Conservation (phyloP, 2,329 filamentous ascomycete genomes). For the Talaromyces sp. region DNA sequence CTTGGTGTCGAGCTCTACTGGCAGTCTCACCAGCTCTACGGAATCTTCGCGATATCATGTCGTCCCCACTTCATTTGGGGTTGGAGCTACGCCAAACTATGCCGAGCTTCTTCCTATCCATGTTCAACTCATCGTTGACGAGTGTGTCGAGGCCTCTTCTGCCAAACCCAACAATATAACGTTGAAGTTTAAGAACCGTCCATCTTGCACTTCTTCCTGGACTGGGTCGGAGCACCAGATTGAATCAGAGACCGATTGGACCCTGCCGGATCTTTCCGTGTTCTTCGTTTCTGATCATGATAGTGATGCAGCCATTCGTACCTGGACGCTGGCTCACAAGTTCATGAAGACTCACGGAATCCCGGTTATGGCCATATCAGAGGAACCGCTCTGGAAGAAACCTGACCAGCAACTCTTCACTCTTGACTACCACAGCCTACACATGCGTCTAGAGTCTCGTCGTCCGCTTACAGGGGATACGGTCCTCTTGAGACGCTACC, state of each 20-base stretch:
- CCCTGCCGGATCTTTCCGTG: conserved; percentile 41
- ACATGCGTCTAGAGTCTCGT: conserved; percentile 39
- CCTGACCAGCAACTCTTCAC: conserved; percentile 25
- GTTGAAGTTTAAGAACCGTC: conserved; percentile 35
- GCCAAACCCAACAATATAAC: conserved; percentile 27
- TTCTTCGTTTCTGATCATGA: conserved; percentile 38
- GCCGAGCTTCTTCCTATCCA: conserved; percentile 45
- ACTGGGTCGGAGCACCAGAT: conserved; percentile 32
- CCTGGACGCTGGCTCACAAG: conserved; percentile 27
- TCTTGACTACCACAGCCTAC: conserved; percentile 36
- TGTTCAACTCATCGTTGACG: conserved; percentile 44
- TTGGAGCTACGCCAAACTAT: conserved; percentile 39
- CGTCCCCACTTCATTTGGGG: conserved; percentile 43
- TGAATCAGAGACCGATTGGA: conserved; percentile 36
- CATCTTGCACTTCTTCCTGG: conserved; percentile 33
- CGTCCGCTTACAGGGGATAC: conserved; percentile 27
- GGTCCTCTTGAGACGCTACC: conserved; percentile 32
- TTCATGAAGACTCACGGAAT: conserved; percentile 41
- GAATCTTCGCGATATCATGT: conserved; percentile 44
- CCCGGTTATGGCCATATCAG: conserved; percentile 40
- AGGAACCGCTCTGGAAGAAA: conserved; percentile 37
- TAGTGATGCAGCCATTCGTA: conserved; percentile 19
- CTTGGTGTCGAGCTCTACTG: conserved; percentile 35
- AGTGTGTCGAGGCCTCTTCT: conserved; percentile 33
- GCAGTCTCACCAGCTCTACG: conserved; percentile 27